A percentile compares a stretch with the other conserved stretches of the same genome.
Conservation (phyloP, 768 basidiomycete genomes). For the Suillus lakei region DNA sequence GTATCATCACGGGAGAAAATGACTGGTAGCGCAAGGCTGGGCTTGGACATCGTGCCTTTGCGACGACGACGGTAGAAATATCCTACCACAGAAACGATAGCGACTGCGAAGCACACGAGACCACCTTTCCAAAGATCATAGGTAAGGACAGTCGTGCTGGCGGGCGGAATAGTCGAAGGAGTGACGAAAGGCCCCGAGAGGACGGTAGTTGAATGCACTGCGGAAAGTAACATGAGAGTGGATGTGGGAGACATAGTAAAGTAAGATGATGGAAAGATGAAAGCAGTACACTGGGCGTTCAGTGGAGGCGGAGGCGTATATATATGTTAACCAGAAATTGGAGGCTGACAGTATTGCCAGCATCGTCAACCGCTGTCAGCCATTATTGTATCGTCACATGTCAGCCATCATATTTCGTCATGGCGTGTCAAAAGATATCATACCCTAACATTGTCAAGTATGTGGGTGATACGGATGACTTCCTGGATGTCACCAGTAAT, state of each 20-base stretch:
- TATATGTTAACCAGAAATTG: background rate
- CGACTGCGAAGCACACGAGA: conserved; percentile 1
- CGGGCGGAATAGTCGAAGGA: background rate
- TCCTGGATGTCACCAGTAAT: background rate
- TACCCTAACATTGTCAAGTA: background rate
- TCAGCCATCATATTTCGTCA: background rate
- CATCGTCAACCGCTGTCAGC: background rate
- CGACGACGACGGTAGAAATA: conserved; percentile 3
- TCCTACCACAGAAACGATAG: conserved; percentile 3
- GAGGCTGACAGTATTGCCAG: background rate
- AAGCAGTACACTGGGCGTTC: background rate
- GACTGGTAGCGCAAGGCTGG: background rate
- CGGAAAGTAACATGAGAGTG: background rate
- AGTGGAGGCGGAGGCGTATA: no score
- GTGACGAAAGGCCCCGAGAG: background rate
- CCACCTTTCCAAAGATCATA: conserved; percentile 1
- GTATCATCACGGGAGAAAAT: background rate
- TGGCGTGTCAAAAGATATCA: background rate
- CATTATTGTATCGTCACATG: background rate
- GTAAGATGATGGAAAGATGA: background rate
- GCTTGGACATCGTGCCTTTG: background rate
- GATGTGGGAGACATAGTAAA: background rate
- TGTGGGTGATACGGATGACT: conserved; percentile 1
- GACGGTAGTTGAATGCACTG: background rate
- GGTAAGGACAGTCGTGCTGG: background rate